Percentiles rank a stretch among this genome's conserved stretches.
Conservation (phyloP, 2,329 filamentous ascomycete species). For the Aureobasidium namibiae region DNA sequence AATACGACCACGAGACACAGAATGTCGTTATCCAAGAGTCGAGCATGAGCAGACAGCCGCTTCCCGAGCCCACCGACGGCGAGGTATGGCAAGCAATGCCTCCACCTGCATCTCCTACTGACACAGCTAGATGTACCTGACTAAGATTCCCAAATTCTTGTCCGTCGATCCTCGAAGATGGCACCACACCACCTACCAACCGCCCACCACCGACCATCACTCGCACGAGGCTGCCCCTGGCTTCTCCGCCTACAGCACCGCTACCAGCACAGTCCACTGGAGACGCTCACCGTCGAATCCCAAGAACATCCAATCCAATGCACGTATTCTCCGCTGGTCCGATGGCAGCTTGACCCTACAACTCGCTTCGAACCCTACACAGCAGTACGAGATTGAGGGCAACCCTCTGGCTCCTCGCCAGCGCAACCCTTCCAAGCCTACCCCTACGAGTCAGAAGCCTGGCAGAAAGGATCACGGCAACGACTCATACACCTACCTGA, state of each 20-base stretch:
- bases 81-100: conserved; percentile 42
- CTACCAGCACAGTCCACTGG: conserved; percentile 61
- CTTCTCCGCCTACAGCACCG: conserved; percentile 54
- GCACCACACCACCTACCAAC: conserved; percentile 56
- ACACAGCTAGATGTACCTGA: conserved; percentile 51
- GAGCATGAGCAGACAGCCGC: conserved; percentile 58
- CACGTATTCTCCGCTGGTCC: conserved; percentile 67
- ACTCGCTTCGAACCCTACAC: conserved; percentile 57
- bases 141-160: conserved; percentile 66
- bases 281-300: conserved; percentile 58
- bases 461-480: conserved; percentile 53
- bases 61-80: conserved; percentile 63
- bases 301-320: conserved; percentile 63
- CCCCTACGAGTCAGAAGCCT: conserved; percentile 32
- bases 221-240: conserved; percentile 36
- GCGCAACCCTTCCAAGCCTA: conserved; percentile 40
- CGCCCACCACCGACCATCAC: conserved; percentile 52
- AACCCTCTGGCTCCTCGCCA: conserved; percentile 60
- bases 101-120: neutral
- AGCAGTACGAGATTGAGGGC: conserved; percentile 66
- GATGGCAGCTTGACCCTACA: conserved; percentile 70
- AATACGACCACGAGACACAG: conserved; percentile 42
- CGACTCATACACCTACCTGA: conserved; percentile 69
- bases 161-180: conserved; percentile 61
- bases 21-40: conserved; percentile 48